phyloP scores from a whole-genome alignment of 2,329 filamentous ascomycete genomes.

The Colletotrichum theobromicola region DNA sequence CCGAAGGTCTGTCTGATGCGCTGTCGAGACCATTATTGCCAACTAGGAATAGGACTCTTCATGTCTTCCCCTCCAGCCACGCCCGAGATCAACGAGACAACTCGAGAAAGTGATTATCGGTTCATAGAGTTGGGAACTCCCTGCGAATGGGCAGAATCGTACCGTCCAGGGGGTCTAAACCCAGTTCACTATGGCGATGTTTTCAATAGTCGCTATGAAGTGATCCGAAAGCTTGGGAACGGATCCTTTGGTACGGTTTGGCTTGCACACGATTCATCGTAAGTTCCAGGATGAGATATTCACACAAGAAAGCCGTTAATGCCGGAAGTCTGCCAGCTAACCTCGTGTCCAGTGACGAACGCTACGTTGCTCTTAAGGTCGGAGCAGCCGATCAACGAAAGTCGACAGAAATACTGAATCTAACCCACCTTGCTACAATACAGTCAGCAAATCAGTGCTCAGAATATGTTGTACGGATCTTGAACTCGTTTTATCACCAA shows the following conservation, averaged over 20 bases:
- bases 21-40: accelerated
- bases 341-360: not conserved
- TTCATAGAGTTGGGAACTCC: not conserved
- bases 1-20: accelerated
- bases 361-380: constrained; percentile 33
- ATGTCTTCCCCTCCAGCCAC: not conserved
- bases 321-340: not conserved
- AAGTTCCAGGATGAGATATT: not conserved
- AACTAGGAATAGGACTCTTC: not conserved
- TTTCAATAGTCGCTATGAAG: constrained; percentile 24
- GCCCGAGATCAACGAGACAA: not conserved
- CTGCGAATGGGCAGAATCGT: constrained; percentile 17
- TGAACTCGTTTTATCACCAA: constrained; percentile 31
- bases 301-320: accelerated
- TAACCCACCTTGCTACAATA: constrained; percentile 8
- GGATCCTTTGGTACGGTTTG: constrained; percentile 29
- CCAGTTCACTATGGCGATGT: constrained; percentile 28
- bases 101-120: not conserved
- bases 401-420: constrained; percentile 18
- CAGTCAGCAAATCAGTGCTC: not conserved
- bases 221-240: constrained; percentile 30
- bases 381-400: constrained; percentile 24
- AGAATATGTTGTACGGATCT: constrained; percentile 23
- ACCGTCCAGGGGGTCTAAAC: constrained; percentile 26
- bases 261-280: constrained; percentile 25